Base-by-base conservation (phyloP, 1,284 basidiomycete species). In the Boletus albobrunnescens region DNA sequence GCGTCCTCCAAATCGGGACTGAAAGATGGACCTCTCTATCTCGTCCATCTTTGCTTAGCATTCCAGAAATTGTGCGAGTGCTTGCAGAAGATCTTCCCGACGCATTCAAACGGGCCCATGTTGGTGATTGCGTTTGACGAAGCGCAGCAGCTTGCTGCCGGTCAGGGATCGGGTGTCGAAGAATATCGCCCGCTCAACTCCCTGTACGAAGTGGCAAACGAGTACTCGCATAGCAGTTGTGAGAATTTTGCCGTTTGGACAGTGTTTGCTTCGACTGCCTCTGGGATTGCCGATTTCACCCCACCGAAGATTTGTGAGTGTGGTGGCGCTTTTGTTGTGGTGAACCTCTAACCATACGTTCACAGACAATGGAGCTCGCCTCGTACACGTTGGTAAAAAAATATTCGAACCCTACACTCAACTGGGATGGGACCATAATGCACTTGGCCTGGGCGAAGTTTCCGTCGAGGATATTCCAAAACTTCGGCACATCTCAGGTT, bases 91-190 rank as follows among this genome's bases (percentile, higher is more conserved):
- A 24, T 42, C 16, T 28, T 30, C 13, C 22, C 22, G 6, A 4
- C 24, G n/a, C 4, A 13, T n/a, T 45, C 23, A 7, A 11, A 26
- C 22, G 5, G 30, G 10, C 11, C 22, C 11, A 20, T 6, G 23
- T 17, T 44, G 17, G 30, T 45, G 17, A 45, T 45, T 24, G 40
- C 44, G 10, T 19, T 44, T 3, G 30, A 45, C 10, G 44, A 32
- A 24, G 41, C 44, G n/a, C 43, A 41, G 22, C 16, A 13, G 13
- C 28, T 28, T 28, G 13, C 28, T 12, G 13, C 27, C 13, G 12
- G 27, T 6, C 27, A 13, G 12, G 27, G 27, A 28, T n/a, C n/a
- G n/a, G n/a, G n/a, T n/a, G n/a, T n/a, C n/a, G n/a, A n/a, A n/a
- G 6, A 28, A 6, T 28, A 28, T 28, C 28, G 28, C 11, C 28